phyloP scores from a whole-genome alignment of 208 protist genomes.

The Leishmania major region DNA sequence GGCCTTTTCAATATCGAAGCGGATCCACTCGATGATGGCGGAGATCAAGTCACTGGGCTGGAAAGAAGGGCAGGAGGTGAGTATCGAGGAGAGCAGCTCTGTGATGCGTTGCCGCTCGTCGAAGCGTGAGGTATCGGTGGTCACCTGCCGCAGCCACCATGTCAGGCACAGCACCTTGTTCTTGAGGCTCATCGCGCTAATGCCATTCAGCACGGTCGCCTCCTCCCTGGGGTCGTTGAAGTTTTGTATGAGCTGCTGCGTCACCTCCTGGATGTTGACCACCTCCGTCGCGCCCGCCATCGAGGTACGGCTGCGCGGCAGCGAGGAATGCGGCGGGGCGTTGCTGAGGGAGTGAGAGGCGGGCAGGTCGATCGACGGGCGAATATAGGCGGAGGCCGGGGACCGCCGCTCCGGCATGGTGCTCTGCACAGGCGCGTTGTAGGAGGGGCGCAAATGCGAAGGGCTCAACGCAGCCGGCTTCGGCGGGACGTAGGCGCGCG shows the following conservation, averaged over 20 bases:
- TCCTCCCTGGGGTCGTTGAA: slow-evolving; percentile 62
- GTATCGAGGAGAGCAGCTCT: slow-evolving; percentile 55
- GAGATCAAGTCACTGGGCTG: slow-evolving; percentile 50
- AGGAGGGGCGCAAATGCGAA: slow-evolving; percentile 16
- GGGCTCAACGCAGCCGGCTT: slow-evolving; percentile 13
- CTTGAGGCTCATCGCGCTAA: slow-evolving; percentile 60
- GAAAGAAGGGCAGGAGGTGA: slow-evolving; percentile 42
- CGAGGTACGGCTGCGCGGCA: slow-evolving; percentile 21
- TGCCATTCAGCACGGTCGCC: slow-evolving; percentile 43
- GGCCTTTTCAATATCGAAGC: slow-evolving; percentile 79
- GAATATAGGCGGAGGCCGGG: slow-evolving; percentile 2
- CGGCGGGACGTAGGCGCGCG: slow-evolving; percentile 16
- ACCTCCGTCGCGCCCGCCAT: slow-evolving; percentile 38
- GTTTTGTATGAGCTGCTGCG: slow-evolving; percentile 66
- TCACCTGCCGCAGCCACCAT: slow-evolving; percentile 78
- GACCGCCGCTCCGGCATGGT: slow-evolving; percentile 6
- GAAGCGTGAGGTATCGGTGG: slow-evolving; percentile 61
- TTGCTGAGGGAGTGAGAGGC: slow-evolving; percentile 17
- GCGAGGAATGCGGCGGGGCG: not conserved
- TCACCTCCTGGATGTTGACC: slow-evolving; percentile 72
- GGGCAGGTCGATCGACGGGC: slow-evolving; percentile 11
- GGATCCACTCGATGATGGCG: slow-evolving; percentile 76
- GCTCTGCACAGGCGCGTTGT: slow-evolving; percentile 1
- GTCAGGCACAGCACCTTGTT: slow-evolving; percentile 82
- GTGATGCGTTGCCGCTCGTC: slow-evolving; percentile 64